These are phyloP conservation scores for Penicillium sp. DNA, from an alignment of 2,329 filamentous ascomycete genomes.

Conservation along the genomic window DNA sequence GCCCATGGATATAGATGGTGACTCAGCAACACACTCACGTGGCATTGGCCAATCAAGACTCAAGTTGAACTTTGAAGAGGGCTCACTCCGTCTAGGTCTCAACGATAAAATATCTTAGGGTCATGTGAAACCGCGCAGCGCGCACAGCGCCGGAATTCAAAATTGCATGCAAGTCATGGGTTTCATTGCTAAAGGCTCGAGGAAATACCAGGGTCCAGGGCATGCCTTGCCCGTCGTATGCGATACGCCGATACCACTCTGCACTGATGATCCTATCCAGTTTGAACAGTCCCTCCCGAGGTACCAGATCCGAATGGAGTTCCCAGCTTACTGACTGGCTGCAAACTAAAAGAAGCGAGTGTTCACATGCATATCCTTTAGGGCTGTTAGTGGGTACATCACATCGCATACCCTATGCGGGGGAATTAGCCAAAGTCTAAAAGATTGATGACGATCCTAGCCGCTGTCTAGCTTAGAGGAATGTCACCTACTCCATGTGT, in stretches of 20 bases:
- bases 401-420: slow-evolving; percentile 13
- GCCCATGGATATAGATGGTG: background rate
- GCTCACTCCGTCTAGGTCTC: no score
- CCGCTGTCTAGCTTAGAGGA: slow-evolving; percentile 16
- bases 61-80: no score
- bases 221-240: no score
- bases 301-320: background rate
- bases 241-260: background rate
- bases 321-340: background rate
- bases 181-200: background rate
- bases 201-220: background rate
- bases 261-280: background rate
- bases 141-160: no score
- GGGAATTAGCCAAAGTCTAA: slow-evolving; percentile 9
- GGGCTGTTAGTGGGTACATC: background rate
- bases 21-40: slow-evolving; percentile 4
- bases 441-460: slow-evolving; percentile 13
- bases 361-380: background rate
- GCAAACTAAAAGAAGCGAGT: background rate
- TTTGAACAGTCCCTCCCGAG: background rate
- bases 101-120: no score
- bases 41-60: background rate
- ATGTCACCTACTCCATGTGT: slow-evolving; percentile 12
- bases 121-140: background rate
- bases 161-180: background rate